Conservation (phyloP, 2,329 filamentous ascomycete species). For the Microsporum canis region DNA sequence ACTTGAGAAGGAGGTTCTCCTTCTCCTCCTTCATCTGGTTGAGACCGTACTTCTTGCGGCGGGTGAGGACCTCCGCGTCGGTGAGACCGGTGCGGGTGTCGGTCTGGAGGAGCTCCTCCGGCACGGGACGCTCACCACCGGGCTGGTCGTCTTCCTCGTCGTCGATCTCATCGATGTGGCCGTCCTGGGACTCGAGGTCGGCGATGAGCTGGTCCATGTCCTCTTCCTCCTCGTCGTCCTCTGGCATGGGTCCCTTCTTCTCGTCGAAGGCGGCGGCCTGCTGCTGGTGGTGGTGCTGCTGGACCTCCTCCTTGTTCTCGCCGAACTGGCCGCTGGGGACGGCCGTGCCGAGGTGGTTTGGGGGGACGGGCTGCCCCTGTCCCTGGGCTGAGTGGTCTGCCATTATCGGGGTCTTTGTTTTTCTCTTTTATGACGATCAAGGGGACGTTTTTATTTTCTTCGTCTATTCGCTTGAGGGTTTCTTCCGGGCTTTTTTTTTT, state of each 20-base stretch:
- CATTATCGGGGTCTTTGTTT: slow-evolving; percentile 6
- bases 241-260: slow-evolving; percentile 21
- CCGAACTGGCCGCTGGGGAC: slow-evolving; percentile 16
- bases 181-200: slow-evolving; percentile 74
- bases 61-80: slow-evolving; percentile 52
- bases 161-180: slow-evolving; percentile 53
- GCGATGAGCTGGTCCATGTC: slow-evolving; percentile 80
- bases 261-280: slow-evolving; percentile 6
- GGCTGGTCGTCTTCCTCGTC: slow-evolving; percentile 46
- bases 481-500: neutral
- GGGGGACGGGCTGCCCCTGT: slow-evolving; percentile 13
- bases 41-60: slow-evolving; percentile 63
- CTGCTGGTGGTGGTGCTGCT: neutral
- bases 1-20: slow-evolving; percentile 74
- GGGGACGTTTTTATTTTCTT: neutral
- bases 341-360: slow-evolving; percentile 18
- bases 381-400: slow-evolving; percentile 14
- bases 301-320: slow-evolving; percentile 10
- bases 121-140: slow-evolving; percentile 47
- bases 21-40: slow-evolving; percentile 91
- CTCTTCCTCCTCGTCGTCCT: slow-evolving; percentile 65
- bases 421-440: neutral
- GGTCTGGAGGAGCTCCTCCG: slow-evolving; percentile 68
- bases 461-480: neutral
- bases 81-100: slow-evolving; percentile 62